Evolutionary conservation across 352 stramenopile genomes (phyloP).

Genomic region (Phytophthora cactorum): DNA sequence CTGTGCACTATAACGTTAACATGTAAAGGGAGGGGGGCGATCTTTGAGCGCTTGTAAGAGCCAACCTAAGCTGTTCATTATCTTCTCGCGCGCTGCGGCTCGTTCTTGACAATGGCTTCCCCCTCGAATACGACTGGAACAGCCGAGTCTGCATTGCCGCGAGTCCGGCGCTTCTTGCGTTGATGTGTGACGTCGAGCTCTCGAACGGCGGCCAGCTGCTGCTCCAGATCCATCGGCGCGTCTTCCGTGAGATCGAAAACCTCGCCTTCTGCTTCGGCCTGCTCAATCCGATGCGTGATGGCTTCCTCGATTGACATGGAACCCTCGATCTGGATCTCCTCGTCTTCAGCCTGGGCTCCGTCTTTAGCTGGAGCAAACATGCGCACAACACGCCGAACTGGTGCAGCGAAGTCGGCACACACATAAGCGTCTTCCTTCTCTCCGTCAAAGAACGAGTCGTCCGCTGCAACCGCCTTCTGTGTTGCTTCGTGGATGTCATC

Average conservation of each 20-base stretch:
- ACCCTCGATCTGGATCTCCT: conserved; percentile 74
- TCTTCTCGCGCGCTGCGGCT: conserved; percentile 12
- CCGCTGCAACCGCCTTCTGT: conserved; percentile 45
- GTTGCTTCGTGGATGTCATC: conserved; percentile 73
- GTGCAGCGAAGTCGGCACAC: conserved; percentile 58
- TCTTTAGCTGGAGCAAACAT: conserved; percentile 43
- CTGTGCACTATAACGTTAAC: conserved; percentile 1
- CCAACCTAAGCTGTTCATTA: background rate
- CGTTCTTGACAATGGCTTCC: conserved; percentile 32
- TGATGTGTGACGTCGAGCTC: conserved; percentile 25
- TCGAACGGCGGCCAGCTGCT: conserved; percentile 39
- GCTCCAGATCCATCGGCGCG: conserved; percentile 40
- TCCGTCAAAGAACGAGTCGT: conserved; percentile 79
- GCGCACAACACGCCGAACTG: conserved; percentile 63
- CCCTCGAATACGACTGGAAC: background rate
- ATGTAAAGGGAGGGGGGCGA: background rate
- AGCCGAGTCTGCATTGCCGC: conserved; percentile 1
- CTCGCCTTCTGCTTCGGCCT: conserved; percentile 54
- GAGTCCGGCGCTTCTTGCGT: conserved; percentile 43
- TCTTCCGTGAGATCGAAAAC: conserved; percentile 80
- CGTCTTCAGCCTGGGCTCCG: conserved; percentile 37
- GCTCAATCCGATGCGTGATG: conserved; percentile 65
- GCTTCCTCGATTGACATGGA: conserved; percentile 79
- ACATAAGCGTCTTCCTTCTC: conserved; percentile 64
- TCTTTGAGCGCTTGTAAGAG: background rate